Conservation (phyloP, 148 eudicot genomes). For the Cornus florida region DNA sequence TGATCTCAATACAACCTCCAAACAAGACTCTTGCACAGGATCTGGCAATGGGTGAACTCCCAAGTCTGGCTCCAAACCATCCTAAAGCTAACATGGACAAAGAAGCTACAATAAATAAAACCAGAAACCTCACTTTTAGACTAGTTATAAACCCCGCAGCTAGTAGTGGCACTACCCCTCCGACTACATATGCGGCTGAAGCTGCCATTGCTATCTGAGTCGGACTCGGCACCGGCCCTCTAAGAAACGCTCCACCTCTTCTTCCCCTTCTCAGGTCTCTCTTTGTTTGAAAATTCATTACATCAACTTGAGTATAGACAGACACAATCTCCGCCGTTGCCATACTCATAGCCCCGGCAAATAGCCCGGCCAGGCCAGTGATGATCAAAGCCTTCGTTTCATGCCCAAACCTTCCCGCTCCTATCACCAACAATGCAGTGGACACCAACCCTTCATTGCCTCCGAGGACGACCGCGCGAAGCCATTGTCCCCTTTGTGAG, state of each 20-base stretch:
- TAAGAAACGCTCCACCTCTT: neutral
- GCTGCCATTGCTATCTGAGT: slow-evolving; percentile 11
- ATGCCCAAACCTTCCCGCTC: neutral
- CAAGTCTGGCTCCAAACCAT: neutral
- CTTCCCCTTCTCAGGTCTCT: slow-evolving; percentile 2
- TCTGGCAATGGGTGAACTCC: neutral
- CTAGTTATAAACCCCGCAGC: neutral
- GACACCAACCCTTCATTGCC: slow-evolving; percentile 15
- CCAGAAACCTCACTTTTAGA: neutral
- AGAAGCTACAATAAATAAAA: neutral
- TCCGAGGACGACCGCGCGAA: slow-evolving; percentile 9
- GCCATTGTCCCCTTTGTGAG: slow-evolving; percentile 14
- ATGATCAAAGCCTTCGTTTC: neutral
- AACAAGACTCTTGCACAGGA: slow-evolving; percentile 7
- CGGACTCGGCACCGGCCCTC: neutral
- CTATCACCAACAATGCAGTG: neutral
- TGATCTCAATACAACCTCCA: slow-evolving; percentile 8
- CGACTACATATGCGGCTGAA: neutral
- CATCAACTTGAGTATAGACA: neutral
- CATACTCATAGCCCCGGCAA: slow-evolving; percentile 13
- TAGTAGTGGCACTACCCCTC: slow-evolving; percentile 1
- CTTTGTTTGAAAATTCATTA: neutral
- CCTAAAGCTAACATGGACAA: neutral
- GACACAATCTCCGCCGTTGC: slow-evolving; percentile 4
- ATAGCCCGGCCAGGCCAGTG: neutral